phyloP scores from a whole-genome alignment of 306 rosid genomes.

The Sophora flavescens region DNA sequence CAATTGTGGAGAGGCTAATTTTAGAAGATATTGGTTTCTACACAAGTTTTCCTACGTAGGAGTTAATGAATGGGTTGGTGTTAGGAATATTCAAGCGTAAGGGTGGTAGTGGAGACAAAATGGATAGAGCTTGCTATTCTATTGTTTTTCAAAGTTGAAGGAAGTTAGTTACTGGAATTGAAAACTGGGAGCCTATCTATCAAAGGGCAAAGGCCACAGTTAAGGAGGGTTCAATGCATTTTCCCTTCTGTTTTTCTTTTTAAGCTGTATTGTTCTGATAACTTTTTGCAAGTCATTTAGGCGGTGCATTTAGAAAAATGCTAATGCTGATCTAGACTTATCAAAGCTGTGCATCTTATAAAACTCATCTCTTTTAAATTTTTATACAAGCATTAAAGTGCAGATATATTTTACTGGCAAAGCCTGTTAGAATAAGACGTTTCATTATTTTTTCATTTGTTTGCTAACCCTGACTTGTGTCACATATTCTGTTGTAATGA shows the following conservation, averaged over 20 bases:
- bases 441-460: not conserved
- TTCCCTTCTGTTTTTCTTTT: not conserved
- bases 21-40: conserved; percentile 12
- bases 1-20: not conserved
- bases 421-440: not conserved
- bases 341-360: not conserved
- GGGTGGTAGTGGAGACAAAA: conserved; percentile 13
- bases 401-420: not conserved
- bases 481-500: not conserved
- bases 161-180: conserved; percentile 1
- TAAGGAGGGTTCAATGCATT: not conserved
- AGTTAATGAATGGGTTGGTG: conserved; percentile 7
- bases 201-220: not conserved
- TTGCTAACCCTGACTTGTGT: conserved; percentile 2
- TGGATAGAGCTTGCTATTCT: conserved; percentile 11
- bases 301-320: conserved; percentile 14
- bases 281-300: conserved; percentile 19
- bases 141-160: not conserved
- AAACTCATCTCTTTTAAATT: not conserved
- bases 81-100: not conserved
- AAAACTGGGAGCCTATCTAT: not conserved
- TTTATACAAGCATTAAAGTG: not conserved
- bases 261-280: not conserved
- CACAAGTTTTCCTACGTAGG: not conserved
- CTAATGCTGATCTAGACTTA: not conserved